Evolutionary conservation across 1,139 yeast species (phyloP).

Genomic region (Pneumocystis oryctolagi): DNA sequence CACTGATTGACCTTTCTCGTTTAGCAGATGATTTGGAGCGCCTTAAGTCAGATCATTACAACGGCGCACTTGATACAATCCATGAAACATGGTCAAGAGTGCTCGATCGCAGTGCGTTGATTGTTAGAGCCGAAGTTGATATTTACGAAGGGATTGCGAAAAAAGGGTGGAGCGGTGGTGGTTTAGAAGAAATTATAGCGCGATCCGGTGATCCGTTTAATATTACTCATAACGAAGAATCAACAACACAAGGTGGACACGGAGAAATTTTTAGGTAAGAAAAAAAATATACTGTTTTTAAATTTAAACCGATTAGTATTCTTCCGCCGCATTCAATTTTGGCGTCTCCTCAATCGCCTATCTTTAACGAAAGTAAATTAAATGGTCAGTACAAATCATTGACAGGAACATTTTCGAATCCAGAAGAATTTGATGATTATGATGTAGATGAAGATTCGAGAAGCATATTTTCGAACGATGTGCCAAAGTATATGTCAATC

Average conservation of each 20-base stretch:
- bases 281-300: neutral
- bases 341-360: neutral
- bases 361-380: neutral
- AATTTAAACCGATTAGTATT: neutral
- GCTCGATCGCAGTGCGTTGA: conserved; percentile 43
- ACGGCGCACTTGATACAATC: conserved; percentile 42
- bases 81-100: conserved; percentile 44
- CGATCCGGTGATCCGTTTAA: neutral
- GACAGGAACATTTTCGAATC: neutral
- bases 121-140: conserved; percentile 66
- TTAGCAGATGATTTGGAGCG: conserved; percentile 68
- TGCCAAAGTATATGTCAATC: neutral
- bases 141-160: conserved; percentile 67
- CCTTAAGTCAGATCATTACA: conserved; percentile 59
- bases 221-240: neutral
- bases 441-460: neutral
- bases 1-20: conserved; percentile 49
- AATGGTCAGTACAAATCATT: neutral
- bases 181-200: neutral
- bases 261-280: neutral
- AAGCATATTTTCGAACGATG: neutral
- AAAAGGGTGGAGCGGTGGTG: conserved; percentile 29
- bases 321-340: neutral
- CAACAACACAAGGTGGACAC: neutral
- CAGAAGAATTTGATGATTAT: neutral